Percentiles rank a stretch among this genome's conserved stretches.
phyloP scores from a whole-genome alignment of 2,329 filamentous ascomycete species.

The Scopulariopsis brevicaulis region DNA sequence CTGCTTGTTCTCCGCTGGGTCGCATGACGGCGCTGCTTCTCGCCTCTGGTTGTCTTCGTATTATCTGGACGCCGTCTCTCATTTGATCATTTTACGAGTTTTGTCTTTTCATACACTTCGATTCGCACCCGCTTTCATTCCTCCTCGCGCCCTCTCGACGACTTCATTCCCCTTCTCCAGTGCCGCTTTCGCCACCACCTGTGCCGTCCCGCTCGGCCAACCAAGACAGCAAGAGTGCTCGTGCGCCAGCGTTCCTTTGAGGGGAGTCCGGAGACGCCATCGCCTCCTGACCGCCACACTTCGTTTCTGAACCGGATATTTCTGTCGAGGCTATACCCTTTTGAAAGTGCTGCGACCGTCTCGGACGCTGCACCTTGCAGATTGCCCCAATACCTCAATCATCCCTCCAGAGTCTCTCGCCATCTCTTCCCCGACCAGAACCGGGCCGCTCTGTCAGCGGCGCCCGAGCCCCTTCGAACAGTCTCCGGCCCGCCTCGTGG shows the following conservation, averaged over 20 bases:
- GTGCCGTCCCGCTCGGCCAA: background rate
- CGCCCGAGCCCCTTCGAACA: background rate
- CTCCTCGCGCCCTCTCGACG: background rate
- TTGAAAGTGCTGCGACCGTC: background rate
- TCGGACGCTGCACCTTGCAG: background rate
- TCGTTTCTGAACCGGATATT: background rate
- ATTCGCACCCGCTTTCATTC: too few relatives aligned
- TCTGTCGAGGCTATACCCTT: conserved; percentile 1
- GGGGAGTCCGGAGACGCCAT: background rate
- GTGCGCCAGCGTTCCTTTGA: background rate
- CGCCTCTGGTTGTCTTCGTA: too few relatives aligned
- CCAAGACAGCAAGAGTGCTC: background rate
- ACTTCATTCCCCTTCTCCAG: background rate
- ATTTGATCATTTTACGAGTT: too few relatives aligned
- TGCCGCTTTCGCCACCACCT: background rate
- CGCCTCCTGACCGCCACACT: background rate
- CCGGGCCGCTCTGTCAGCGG: background rate
- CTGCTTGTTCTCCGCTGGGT: background rate
- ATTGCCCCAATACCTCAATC: background rate
- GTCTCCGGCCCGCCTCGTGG: background rate
- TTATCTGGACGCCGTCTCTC: too few relatives aligned
- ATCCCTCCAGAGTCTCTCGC: background rate
- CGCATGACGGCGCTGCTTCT: too few relatives aligned
- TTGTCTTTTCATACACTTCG: too few relatives aligned
- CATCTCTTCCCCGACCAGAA: background rate